Evolutionary conservation across 805 yeast species (phyloP).

Genomic region (Nakazawaea ernobii): DNA sequence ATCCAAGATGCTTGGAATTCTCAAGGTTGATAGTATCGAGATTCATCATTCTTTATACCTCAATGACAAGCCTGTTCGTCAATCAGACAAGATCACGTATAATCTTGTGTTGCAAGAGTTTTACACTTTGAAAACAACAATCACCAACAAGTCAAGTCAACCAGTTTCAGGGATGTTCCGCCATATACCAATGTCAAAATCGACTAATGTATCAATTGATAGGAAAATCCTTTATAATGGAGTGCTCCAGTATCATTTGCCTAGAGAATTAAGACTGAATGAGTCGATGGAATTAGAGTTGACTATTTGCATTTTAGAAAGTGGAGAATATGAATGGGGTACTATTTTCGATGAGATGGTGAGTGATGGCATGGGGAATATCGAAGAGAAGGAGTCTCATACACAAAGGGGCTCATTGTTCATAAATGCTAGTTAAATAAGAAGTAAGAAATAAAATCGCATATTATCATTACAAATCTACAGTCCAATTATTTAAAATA

Average conservation of each 20-base stretch:
- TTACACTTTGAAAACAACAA: slow-evolving; percentile 41
- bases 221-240: slow-evolving; percentile 70
- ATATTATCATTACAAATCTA: neutral
- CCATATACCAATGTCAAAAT: slow-evolving; percentile 43
- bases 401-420: slow-evolving; percentile 4
- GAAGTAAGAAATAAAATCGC: neutral
- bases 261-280: slow-evolving; percentile 36
- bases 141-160: slow-evolving; percentile 41
- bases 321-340: slow-evolving; percentile 83
- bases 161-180: slow-evolving; percentile 52
- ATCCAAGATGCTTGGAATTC: slow-evolving; percentile 49
- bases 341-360: slow-evolving; percentile 45
- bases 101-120: slow-evolving; percentile 39
- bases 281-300: slow-evolving; percentile 36
- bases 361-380: slow-evolving; percentile 16
- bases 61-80: slow-evolving; percentile 11
- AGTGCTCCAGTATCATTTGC: slow-evolving; percentile 50
- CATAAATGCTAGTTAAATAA: neutral
- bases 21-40: slow-evolving; percentile 44
- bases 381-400: slow-evolving; percentile 3
- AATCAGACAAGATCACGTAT: slow-evolving; percentile 25
- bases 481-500: neutral
- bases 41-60: slow-evolving; percentile 29
- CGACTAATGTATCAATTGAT: slow-evolving; percentile 34
- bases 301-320: slow-evolving; percentile 61